Evolutionary conservation across 257 asterid genomes (phyloP), one percentile per base, ranked within the genome.

Genomic region (Ocimum tenuiflorum): DNA sequence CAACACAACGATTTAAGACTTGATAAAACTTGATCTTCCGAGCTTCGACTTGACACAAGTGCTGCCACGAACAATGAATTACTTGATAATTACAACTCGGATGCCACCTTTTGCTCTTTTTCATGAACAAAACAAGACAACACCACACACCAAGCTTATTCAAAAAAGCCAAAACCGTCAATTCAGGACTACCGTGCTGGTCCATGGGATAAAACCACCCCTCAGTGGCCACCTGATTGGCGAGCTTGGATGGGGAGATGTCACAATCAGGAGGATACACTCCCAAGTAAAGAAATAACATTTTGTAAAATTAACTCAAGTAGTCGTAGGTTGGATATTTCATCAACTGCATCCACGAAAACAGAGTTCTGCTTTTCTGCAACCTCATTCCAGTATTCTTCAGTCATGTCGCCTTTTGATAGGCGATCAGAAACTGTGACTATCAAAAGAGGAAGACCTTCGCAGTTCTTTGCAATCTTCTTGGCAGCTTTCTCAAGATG

Each of bases 391-490:
- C 73, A 75, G 10, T 3, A 50, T 2, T 43, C 19, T 0, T 14
- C 1, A 8, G 7, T 7, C 17, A 0, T 12, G 5, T 31, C 39
- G 0, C 3, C 15, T 10, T 36, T 53, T 12, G 53, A 60, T 2
- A 77, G 63, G 17, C 65, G 1, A 0, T 71, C 63, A 0, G 74
- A 77, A 6, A 63, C 20, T 15, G 70, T 13, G 45, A 58, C 56
- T 1, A 75, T 63, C 13, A 64, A 41, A 4, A 75, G 67, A 12
- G 76, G 76, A 18, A 70, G 70, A 11, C 80, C 80, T n/a, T n/a
- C 67, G 4, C 33, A 64, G 17, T 45, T 62, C 43, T 62, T 4
- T 1, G 10, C 57, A 17, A 62, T 62, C 17, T 45, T 47, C 41
- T 60, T 42, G 22, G 41, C 67, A 0, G 51, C n/a, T 42, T 42